These are phyloP conservation scores for Lepidium africanum DNA, from an alignment of 345 rosid genomes.

Conservation along the genomic window DNA sequence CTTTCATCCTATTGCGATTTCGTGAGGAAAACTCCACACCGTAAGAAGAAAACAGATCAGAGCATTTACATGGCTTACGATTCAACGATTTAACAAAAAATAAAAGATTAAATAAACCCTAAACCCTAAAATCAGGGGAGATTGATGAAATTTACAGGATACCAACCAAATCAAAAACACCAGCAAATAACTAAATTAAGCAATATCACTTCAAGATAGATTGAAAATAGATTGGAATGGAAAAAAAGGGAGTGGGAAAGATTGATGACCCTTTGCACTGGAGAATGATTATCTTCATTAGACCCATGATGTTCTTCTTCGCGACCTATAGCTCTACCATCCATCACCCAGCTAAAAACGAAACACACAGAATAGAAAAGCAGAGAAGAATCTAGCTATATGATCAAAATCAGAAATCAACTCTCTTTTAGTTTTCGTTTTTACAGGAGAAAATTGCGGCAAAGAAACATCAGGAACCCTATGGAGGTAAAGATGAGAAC, in stretches of 20 bases:
- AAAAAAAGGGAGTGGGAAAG: neutral
- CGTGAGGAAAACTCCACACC: neutral
- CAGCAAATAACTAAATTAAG: neutral
- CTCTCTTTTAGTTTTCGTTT: neutral
- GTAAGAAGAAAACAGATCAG: neutral
- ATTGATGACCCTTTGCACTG: conserved; percentile 6
- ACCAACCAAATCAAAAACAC: neutral
- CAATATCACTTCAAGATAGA: neutral
- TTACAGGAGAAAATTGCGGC: neutral
- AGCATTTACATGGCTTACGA: neutral
- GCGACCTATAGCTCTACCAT: conserved; percentile 10
- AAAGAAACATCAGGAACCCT: conserved; percentile 15
- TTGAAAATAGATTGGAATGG: neutral
- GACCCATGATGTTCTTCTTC: conserved; percentile 6
- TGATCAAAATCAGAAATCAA: neutral
- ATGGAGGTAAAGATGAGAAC: conserved; percentile 5
- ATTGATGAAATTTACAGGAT: neutral
- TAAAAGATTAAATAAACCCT: conserved; percentile 8
- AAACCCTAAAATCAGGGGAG: conserved; percentile 3
- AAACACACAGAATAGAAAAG: neutral
- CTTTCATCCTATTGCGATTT: too few species aligned
- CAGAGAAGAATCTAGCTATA: neutral
- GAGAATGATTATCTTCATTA: neutral
- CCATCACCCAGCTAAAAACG: conserved; percentile 11
- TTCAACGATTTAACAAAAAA: neutral